Base-by-base conservation (phyloP, 345 rosid species). In the Eucalyptus regnans region DNA sequence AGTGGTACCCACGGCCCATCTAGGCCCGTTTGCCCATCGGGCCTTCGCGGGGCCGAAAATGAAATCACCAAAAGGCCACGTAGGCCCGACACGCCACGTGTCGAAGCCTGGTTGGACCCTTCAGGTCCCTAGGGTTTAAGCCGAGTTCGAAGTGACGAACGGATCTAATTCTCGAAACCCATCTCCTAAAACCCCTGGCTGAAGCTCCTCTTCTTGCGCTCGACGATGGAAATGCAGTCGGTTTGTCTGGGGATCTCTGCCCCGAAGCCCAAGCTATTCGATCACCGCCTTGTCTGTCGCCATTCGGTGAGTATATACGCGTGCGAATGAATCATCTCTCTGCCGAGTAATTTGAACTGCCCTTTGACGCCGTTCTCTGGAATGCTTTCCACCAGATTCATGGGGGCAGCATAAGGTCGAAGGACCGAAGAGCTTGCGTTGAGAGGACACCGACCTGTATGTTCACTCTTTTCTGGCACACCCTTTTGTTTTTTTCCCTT, bases 241-340 rank as follows among this genome's bases (percentile, higher is more conserved):
- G 91, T 93, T 90, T 94, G 94, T 90, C 81, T 91, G 12, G 94
- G 97, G 29, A 76, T 92, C 86, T 87, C 91, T 14, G 76, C 93
- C 8, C 94, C 93, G 8, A 92, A 92, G 87, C 89, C 92, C 86
- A 84, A 87, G 56, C 68, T 91, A 12, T 87, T 92, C 50, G 88
- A 84, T 89, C 88, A 56, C 48, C 33, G 87, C 58, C 86, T 87
- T 48, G 66, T 90, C 46, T 56, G 79, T 81, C 84, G 29, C 90
- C 91, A 48, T 80, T 46, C 33, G 88, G 98, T 95, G 88, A 93
- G 96, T 76, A 3, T 17, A 71, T 41, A 41, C 23, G 3, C 27
- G 83, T 76, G 83, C 83, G 23, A 41, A 41, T 76, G 48, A 20
- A 10, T 76, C 48, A 20, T 76, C 29, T 76, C 4, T 76, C 2